Evolutionary conservation across 2,329 filamentous ascomycete genomes (phyloP).

Genomic region (Nigrospora osmanthi): DNA sequence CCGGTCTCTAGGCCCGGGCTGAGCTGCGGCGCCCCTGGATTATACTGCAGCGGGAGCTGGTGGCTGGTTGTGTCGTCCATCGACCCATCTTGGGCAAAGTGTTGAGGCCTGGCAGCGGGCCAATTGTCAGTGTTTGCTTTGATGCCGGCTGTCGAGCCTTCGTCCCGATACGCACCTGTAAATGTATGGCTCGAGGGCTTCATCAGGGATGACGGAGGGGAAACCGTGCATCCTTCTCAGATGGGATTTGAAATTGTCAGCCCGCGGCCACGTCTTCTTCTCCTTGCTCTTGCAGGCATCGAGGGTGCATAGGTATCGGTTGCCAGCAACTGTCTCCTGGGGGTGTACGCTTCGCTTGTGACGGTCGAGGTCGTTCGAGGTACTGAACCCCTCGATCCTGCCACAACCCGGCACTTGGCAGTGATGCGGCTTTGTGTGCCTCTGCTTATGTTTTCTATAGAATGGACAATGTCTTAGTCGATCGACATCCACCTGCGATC

Average conservation of each 20-base stretch:
- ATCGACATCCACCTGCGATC: neutral
- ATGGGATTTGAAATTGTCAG: conserved; percentile 84
- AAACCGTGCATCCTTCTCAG: conserved; percentile 58
- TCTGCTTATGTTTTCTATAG: conserved; percentile 64
- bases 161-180: conserved; percentile 15
- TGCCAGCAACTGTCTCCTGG: conserved; percentile 33
- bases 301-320: conserved; percentile 53
- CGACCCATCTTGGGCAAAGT: neutral
- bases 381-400: conserved; percentile 64
- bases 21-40: neutral
- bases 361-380: conserved; percentile 71
- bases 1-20: conserved; percentile 2
- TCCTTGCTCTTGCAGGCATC: conserved; percentile 46
- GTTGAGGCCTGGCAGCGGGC: neutral
- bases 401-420: conserved; percentile 53
- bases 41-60: neutral
- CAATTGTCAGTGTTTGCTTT: neutral
- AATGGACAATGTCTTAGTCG: conserved; percentile 10
- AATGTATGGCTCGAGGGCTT: conserved; percentile 27
- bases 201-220: conserved; percentile 25
- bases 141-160: neutral
- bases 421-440: conserved; percentile 59
- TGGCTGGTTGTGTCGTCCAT: neutral
- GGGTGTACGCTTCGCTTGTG: conserved; percentile 68
- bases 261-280: conserved; percentile 71